Conservation (phyloP, 148 eudicot genomes). For the Persicaria maculosa region DNA sequence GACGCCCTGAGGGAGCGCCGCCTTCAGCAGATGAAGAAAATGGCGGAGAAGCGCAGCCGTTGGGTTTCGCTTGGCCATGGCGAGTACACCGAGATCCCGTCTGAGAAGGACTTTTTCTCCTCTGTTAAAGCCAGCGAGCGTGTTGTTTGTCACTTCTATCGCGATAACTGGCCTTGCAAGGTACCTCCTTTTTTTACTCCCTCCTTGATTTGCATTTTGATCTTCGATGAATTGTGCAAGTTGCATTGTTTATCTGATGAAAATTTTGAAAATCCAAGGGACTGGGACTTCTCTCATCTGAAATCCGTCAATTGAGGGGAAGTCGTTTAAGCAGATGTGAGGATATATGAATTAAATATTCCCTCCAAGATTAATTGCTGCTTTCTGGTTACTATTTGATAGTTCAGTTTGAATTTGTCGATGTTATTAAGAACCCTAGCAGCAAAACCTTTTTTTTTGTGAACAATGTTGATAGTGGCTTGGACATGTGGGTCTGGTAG, state of each 20-base stretch:
- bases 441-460: background rate
- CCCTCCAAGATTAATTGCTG: background rate
- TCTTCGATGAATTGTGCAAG: background rate
- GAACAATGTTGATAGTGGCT: background rate
- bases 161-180: conserved; percentile 99
- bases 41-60: conserved; percentile 81
- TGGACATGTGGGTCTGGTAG: background rate
- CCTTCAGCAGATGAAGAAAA: conserved; percentile 90
- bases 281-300: background rate
- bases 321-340: background rate
- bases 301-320: background rate
- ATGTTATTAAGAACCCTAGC: background rate
- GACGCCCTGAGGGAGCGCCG: conserved; percentile 77
- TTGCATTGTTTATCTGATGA: background rate
- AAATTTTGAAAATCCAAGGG: background rate
- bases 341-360: no score
- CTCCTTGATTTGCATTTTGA: background rate
- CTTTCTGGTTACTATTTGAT: background rate
- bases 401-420: background rate
- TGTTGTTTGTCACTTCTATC: conserved; percentile 88
- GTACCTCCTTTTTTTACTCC: conserved; percentile 16
- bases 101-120: conserved; percentile 81
- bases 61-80: conserved; percentile 92
- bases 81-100: conserved; percentile 74
- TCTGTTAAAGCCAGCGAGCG: conserved; percentile 82